These are phyloP conservation scores for Scalesia atractyloides DNA, from an alignment of 129 eudicot genomes.

Conservation along the genomic window DNA sequence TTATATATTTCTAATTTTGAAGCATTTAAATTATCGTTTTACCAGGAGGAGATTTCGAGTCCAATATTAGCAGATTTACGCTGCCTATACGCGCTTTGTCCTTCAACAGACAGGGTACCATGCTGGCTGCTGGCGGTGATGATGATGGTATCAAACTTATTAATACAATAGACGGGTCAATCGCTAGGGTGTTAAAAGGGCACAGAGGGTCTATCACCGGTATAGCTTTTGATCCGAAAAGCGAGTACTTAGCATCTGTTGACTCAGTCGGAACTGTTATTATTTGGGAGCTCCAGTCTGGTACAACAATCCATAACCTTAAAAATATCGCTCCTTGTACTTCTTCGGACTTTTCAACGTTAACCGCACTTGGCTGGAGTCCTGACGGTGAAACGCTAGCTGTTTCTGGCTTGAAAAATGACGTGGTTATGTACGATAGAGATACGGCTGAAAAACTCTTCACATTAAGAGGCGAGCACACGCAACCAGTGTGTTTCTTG, in stretches of 20 bases:
- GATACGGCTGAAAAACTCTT: constrained; percentile 94
- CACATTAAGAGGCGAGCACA: constrained; percentile 88
- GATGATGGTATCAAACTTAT: constrained; percentile 97
- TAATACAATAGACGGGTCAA: constrained; percentile 88
- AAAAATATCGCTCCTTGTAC: constrained; percentile 68
- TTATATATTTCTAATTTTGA: neutral
- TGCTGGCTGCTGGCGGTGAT: constrained; percentile 98
- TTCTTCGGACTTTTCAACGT: constrained; percentile 51
- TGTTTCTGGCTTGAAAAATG: constrained; percentile 84
- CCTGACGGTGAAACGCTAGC: constrained; percentile 96
- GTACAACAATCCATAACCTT: constrained; percentile 62
- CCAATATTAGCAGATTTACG: constrained; percentile 87
- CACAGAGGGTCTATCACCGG: constrained; percentile 85
- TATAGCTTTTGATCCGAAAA: constrained; percentile 88
- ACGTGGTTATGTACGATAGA: constrained; percentile 91
- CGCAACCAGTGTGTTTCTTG: constrained; percentile 67
- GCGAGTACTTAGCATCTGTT: constrained; percentile 88
- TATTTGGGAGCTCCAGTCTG: constrained; percentile 87
- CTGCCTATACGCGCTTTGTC: constrained; percentile 85
- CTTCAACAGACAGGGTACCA: constrained; percentile 88
- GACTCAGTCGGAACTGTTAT: constrained; percentile 88
- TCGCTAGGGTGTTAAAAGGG: constrained; percentile 92
- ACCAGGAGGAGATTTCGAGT: constrained; percentile 93
- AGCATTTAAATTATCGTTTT: constrained; percentile 3
- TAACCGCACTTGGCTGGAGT: constrained; percentile 78